Conservation (phyloP, 1,139 yeast genomes). For the Yamadazyma triangularis region DNA sequence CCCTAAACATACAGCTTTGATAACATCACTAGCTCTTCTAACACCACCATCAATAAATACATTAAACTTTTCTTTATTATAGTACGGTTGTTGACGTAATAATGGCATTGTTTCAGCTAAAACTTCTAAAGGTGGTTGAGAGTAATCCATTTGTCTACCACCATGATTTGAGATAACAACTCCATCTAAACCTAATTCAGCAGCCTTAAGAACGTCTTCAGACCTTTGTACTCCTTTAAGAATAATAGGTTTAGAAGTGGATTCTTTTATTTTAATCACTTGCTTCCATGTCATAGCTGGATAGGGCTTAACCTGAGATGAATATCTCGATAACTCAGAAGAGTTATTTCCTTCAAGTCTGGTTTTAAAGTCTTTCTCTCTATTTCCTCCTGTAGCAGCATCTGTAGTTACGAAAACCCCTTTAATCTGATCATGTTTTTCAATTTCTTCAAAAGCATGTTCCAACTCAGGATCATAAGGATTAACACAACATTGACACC, state of each 20-base stretch:
- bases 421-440: constrained; percentile 18
- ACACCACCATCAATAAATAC: constrained; percentile 53
- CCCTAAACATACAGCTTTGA: constrained; percentile 53
- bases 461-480: constrained; percentile 18
- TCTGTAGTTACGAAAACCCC: constrained; percentile 23
- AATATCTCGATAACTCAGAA: not conserved
- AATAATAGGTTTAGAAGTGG: constrained; percentile 28
- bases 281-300: constrained; percentile 17
- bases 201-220: constrained; percentile 47
- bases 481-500: constrained; percentile 44
- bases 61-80: constrained; percentile 33
- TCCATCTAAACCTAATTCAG: constrained; percentile 41
- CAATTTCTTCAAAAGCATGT: constrained; percentile 14
- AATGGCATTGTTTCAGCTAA: constrained; percentile 42
- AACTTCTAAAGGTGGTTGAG: constrained; percentile 45
- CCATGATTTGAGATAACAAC: constrained; percentile 53
- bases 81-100: constrained; percentile 27
- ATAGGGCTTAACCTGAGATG: not conserved
- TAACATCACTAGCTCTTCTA: constrained; percentile 49
- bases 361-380: constrained; percentile 26
- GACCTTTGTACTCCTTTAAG: constrained; percentile 49
- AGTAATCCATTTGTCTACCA: constrained; percentile 49
- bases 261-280: constrained; percentile 11
- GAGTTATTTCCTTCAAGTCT: not conserved
- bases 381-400: constrained; percentile 18